Conservation (phyloP, 83 land plant genomes). For the Diphasiastrum complanatum region DNA sequence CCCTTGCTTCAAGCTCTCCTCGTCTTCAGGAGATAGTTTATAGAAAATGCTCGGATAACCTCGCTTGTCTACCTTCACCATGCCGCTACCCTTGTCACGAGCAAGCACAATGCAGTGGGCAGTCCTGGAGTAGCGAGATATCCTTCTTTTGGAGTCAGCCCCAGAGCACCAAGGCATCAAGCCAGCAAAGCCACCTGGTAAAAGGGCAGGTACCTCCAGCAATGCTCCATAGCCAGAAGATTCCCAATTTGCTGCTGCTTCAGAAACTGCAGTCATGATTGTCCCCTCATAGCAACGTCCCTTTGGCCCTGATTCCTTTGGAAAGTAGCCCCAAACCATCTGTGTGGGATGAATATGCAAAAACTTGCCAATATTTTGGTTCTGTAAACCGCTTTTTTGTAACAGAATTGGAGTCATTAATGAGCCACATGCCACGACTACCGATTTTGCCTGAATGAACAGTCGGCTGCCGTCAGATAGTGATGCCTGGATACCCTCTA, state of each 20-base stretch:
- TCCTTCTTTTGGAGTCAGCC: conserved; percentile 46
- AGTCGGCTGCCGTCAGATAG: conserved; percentile 17
- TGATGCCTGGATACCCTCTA: conserved; percentile 20
- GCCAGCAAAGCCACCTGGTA: conserved; percentile 56
- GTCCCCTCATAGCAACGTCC: conserved; percentile 72
- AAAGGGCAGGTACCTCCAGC: conserved; percentile 55
- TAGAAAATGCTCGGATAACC: conserved; percentile 37
- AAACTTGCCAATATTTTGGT: conserved; percentile 54
- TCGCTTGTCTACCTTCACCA: conserved; percentile 20
- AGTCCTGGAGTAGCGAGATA: conserved; percentile 52
- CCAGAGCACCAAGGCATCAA: conserved; percentile 60
- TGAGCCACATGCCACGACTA: conserved; percentile 64
- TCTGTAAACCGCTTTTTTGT: conserved; percentile 51
- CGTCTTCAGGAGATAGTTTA: conserved; percentile 33
- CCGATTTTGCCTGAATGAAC: conserved; percentile 50
- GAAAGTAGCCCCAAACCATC: conserved; percentile 73
- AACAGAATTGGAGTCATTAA: conserved; percentile 53
- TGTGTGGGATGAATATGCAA: conserved; percentile 66
- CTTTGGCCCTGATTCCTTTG: conserved; percentile 27
- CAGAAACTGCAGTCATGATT: conserved; percentile 60
- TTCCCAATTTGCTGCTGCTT: conserved; percentile 7
- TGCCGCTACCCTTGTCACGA: conserved; percentile 55
- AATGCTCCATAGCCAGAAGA: conserved; percentile 38
- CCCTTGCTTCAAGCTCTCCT: conserved; percentile 38
- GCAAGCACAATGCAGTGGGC: conserved; percentile 50